Evolutionary conservation across 306 rosid species (phyloP), one percentile per base, ranked within the genome.

Genomic region (Pyrus pyrifolia): DNA sequence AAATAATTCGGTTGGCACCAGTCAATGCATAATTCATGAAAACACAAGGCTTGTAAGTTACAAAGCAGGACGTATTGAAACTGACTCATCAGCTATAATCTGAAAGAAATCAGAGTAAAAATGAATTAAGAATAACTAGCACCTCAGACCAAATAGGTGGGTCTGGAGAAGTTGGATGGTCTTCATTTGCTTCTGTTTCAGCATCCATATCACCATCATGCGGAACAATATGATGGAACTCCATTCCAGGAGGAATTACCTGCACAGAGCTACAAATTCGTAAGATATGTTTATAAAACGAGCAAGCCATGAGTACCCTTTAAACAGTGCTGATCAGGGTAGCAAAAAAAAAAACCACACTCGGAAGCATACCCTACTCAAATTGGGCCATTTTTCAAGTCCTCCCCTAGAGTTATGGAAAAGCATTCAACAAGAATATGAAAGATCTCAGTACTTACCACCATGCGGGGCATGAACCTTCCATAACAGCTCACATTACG

Each of bases 401-500:
- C 2, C 14, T 23, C 76, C 10, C 38, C 35, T 57, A 22, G 35
- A 17, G 44, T 38, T 35, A 7, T 38, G 53, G 64, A 80, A 73
- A 78, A 46, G 55, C 46, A 46, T 33, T 73, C 64, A 74, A 49
- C 11, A 63, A 68, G 65, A 27, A 70, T 40, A 38, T 35, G 61
- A 19, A 51, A 83, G 60, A 70, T 42, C 45, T 52, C 27, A 60
- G 65, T 64, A 86, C 97, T 89, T 83, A 95, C 98, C 73, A 90
- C 88, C 95, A 90, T 87, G 74, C 96, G 96, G 59, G 98, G 98
- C 96, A 95, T 92, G 90, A 83, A 90, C 86, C 95, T 89, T 51
- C 98, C 98, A 81, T 95, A 95, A 86, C 98, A 95, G 88, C 98
- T 95, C 82, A 95, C 98, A 57, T 92, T 95, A 85, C 98, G 98